These are phyloP conservation scores for Delitschia confertaspora DNA, from an alignment of 495 filamentous ascomycete species.

Conservation along the genomic window DNA sequence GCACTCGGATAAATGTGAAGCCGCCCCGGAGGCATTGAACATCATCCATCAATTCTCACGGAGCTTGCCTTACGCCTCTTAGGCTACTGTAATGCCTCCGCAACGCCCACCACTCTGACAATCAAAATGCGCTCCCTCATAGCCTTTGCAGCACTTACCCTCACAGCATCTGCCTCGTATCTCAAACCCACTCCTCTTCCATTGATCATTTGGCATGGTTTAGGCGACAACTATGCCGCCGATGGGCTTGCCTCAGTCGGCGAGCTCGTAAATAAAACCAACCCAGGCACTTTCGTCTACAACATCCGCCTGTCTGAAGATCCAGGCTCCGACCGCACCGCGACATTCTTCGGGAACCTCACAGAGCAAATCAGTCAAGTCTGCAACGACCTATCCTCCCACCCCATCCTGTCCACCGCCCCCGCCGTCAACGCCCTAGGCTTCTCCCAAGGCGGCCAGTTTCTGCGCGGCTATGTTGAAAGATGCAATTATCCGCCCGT, in stretches of 20 bases:
- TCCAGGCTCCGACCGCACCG: constrained; percentile 57
- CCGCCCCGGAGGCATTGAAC: too few species aligned
- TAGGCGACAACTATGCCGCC: constrained; percentile 63
- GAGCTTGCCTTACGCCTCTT: neutral
- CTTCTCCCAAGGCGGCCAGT: constrained; percentile 93
- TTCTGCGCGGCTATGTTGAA: constrained; percentile 87
- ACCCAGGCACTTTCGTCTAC: constrained; percentile 81
- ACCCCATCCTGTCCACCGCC: constrained; percentile 72
- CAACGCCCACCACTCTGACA: neutral
- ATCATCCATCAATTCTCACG: too few species aligned
- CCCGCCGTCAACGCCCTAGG: constrained; percentile 83
- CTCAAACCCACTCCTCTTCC: constrained; percentile 55
- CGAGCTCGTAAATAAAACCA: constrained; percentile 54
- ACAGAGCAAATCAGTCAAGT: constrained; percentile 69
- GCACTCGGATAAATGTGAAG: too few species aligned
- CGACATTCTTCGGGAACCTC: constrained; percentile 86
- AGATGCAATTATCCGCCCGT: constrained; percentile 78
- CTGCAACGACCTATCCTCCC: constrained; percentile 65
- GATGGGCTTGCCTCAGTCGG: constrained; percentile 64
- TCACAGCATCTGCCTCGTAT: neutral
- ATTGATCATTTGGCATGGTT: constrained; percentile 88
- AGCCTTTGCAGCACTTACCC: constrained; percentile 4
- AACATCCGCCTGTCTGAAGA: constrained; percentile 65
- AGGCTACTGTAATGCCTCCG: neutral
- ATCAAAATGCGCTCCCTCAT: constrained; percentile 10